These are phyloP conservation scores for Viola odorata DNA, from an alignment of 345 rosid species.

Conservation along the genomic window DNA sequence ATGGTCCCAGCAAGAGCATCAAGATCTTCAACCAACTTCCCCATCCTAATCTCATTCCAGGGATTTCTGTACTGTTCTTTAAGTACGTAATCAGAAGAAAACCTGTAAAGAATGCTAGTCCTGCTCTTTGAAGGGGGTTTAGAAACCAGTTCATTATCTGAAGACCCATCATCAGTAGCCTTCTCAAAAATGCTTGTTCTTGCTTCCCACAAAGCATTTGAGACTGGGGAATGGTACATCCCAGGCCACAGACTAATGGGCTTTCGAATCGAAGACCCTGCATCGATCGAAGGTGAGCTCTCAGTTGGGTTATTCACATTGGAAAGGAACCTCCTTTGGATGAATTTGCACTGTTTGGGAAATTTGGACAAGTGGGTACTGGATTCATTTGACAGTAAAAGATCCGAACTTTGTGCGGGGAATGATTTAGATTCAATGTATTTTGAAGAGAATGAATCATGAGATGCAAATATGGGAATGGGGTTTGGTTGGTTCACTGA, in stretches of 20 bases:
- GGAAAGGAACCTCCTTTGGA: conserved; percentile 23
- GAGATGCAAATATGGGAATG: background rate
- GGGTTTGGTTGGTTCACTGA: background rate
- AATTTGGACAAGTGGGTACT: conserved; percentile 11
- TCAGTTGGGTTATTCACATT: conserved; percentile 11
- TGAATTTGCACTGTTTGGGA: conserved; percentile 6
- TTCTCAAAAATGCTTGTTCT: conserved; percentile 57
- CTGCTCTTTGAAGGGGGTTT: conserved; percentile 67
- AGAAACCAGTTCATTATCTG: conserved; percentile 27
- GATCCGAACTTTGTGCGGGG: background rate
- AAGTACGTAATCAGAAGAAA: conserved; percentile 65
- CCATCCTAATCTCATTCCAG: conserved; percentile 77
- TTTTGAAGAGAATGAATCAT: background rate
- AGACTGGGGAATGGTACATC: conserved; percentile 89
- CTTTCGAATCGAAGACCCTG: conserved; percentile 72
- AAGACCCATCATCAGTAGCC: conserved; percentile 23
- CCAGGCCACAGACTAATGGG: conserved; percentile 95
- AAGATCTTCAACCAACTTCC: conserved; percentile 85
- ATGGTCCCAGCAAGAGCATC: conserved; percentile 94
- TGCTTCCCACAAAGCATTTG: conserved; percentile 92
- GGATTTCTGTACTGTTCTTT: conserved; percentile 85
- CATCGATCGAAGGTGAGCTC: conserved; percentile 50
- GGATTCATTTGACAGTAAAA: conserved; percentile 6
- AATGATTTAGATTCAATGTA: background rate
- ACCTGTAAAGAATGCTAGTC: conserved; percentile 61